Evolutionary conservation across 202 grass and related monocot species (phyloP).

Genomic region (Musa balbisiana): DNA sequence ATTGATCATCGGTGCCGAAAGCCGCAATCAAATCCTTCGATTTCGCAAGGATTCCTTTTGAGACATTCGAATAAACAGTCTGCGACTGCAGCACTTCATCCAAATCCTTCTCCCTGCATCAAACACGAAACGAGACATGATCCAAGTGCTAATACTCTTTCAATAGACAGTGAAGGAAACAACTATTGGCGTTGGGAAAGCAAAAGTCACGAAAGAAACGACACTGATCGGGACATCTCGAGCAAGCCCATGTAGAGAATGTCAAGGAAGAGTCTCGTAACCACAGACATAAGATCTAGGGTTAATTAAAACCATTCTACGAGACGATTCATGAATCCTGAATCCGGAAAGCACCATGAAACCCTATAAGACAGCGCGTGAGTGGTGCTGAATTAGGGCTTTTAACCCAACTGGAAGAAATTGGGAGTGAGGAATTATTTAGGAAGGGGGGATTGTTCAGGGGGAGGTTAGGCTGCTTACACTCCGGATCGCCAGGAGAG

Average conservation of each 20-base stretch:
- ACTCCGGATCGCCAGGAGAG: slow-evolving; percentile 69
- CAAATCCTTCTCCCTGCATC: slow-evolving; percentile 64
- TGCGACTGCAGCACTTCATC: slow-evolving; percentile 88
- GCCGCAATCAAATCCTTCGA: slow-evolving; percentile 64
- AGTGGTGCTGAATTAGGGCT: no score
- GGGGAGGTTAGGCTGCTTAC: slow-evolving; percentile 17
- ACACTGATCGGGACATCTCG: not conserved
- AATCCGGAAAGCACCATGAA: no score
- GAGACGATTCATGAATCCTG: no score
- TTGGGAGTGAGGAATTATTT: no score
- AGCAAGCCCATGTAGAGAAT: not conserved
- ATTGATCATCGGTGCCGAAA: slow-evolving; percentile 67
- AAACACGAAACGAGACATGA: not conserved
- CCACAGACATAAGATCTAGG: no score
- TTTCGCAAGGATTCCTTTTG: slow-evolving; percentile 68
- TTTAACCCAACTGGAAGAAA: no score
- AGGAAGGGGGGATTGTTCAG: not conserved
- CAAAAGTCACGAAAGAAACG: not conserved
- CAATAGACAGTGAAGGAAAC: not conserved
- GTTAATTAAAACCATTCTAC: no score
- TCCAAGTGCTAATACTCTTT: no score
- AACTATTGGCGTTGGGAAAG: not conserved
- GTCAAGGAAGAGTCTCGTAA: no score
- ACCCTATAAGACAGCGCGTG: no score
- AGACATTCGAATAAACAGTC: slow-evolving; percentile 44